Conservation (phyloP, 495 filamentous ascomycete species). For the Trichoderma reesei region DNA sequence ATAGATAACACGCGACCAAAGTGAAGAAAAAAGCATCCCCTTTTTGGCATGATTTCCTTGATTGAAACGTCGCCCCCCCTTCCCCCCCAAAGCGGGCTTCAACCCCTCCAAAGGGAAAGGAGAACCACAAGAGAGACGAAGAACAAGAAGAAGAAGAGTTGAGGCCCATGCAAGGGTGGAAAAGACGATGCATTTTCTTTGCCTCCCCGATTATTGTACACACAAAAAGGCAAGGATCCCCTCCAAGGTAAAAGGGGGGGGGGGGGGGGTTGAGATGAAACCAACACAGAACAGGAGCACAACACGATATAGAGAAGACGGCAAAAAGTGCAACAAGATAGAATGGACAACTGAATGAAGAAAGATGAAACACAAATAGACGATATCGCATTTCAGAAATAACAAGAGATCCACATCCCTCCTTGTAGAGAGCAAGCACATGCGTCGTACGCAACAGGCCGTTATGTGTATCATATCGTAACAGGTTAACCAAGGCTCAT, state of each 20-base stretch:
- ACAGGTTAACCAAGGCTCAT: not conserved
- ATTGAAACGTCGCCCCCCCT: not conserved
- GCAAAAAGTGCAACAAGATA: not conserved
- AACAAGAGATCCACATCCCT: conserved; percentile 1
- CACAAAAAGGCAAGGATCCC: not conserved
- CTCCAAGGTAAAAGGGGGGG: not conserved
- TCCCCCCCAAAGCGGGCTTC: not conserved
- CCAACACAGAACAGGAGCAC: not conserved
- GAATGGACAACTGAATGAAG: not conserved
- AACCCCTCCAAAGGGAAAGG: too few relatives aligned
- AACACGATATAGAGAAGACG: not conserved
- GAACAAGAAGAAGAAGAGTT: not conserved
- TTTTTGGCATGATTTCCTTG: not conserved
- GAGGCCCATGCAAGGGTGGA: not conserved
- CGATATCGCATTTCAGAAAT: not conserved
- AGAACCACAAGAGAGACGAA: not conserved
- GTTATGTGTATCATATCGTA: conserved; percentile 4
- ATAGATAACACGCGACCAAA: too few relatives aligned
- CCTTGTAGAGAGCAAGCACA: not conserved
- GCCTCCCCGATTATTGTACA: conserved; percentile 3
- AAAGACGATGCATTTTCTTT: not conserved
- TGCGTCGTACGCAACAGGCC: conserved; percentile 5
- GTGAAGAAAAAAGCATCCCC: not conserved
- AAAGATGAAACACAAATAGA: too few relatives aligned
- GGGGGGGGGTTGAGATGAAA: not conserved